Conservation (phyloP, 139 green algal species). For the Asterochloris sp. region DNA sequence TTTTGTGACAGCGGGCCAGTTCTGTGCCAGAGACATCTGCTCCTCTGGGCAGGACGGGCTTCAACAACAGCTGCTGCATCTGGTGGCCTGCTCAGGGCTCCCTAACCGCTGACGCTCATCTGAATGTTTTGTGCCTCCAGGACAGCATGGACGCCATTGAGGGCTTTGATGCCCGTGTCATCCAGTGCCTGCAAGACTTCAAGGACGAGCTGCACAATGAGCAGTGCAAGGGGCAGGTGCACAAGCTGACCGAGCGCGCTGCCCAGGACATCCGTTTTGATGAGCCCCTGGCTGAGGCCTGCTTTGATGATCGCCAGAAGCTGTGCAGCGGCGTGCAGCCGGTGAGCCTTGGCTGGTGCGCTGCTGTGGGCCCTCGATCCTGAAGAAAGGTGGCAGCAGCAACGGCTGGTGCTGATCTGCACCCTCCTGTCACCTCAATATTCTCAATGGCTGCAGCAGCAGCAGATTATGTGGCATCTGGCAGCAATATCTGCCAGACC, state of each 20-base stretch:
- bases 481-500: too few relatives aligned
- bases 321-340: slow-evolving; percentile 30
- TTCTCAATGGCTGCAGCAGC: too few relatives aligned
- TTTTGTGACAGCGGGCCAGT: too few relatives aligned
- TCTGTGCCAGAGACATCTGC: too few relatives aligned
- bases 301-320: slow-evolving; percentile 36
- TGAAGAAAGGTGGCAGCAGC: too few relatives aligned
- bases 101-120: background rate
- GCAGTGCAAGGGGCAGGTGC: slow-evolving; percentile 23
- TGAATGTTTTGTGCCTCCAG: too few relatives aligned
- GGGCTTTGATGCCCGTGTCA: slow-evolving; percentile 25
- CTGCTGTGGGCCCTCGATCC: too few relatives aligned
- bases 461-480: too few relatives aligned
- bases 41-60: too few relatives aligned
- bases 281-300: slow-evolving; percentile 64
- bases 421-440: too few relatives aligned
- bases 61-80: too few relatives aligned
- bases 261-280: slow-evolving; percentile 87
- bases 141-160: background rate
- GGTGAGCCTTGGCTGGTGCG: slow-evolving; percentile 3
- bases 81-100: background rate
- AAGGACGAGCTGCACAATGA: slow-evolving; percentile 26
- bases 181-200: slow-evolving; percentile 42
- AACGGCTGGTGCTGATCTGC: too few relatives aligned
- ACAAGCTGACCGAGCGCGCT: slow-evolving; percentile 37